Conservation (phyloP, 306 rosid species). For the Corylus avellana region DNA sequence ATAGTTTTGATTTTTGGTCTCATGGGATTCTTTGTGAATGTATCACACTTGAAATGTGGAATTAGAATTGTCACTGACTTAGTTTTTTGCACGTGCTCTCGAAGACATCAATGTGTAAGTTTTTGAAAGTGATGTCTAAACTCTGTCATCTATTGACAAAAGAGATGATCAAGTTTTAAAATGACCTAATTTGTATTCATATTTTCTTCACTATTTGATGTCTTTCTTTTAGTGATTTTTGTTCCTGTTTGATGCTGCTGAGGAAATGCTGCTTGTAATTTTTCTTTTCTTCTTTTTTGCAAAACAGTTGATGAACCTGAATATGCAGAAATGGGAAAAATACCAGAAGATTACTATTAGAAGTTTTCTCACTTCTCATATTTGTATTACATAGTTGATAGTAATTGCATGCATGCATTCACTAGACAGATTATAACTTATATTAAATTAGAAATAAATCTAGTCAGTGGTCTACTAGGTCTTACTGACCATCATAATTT, state of each 20-base stretch:
- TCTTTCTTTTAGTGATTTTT: neutral
- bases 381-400: neutral
- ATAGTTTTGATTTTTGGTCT: neutral
- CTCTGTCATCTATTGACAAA: neutral
- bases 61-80: neutral
- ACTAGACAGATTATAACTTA: neutral
- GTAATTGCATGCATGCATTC: neutral
- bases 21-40: neutral
- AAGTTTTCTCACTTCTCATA: neutral
- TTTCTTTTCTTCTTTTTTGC: neutral
- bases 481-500: neutral
- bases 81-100: neutral
- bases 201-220: neutral
- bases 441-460: neutral
- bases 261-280: neutral
- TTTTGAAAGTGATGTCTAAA: neutral
- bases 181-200: neutral
- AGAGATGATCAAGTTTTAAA: neutral
- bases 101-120: neutral
- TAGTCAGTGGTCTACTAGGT: neutral
- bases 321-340: neutral
- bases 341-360: neutral
- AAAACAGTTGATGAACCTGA: neutral
- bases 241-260: neutral
- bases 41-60: constrained; percentile 11